These are phyloP conservation scores for Aquilaria sinensis DNA, from an alignment of 345 rosid species.

Conservation along the genomic window DNA sequence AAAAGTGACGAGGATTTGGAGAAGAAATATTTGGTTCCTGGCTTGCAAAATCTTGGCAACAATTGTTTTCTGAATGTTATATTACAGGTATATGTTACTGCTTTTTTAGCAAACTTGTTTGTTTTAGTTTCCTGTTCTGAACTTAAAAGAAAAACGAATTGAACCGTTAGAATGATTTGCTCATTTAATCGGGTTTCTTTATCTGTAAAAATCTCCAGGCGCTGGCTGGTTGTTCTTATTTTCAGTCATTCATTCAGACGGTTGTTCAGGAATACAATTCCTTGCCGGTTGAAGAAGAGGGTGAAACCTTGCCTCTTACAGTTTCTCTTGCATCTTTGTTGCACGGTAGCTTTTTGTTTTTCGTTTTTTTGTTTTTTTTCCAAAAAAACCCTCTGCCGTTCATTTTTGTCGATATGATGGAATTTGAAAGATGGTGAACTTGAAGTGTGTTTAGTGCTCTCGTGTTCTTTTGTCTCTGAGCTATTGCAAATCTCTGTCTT, in stretches of 20 bases:
- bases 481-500: too few species aligned
- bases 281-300: slow-evolving; percentile 21
- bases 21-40: slow-evolving; percentile 48
- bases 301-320: slow-evolving; percentile 53
- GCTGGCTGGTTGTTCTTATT: slow-evolving; percentile 67
- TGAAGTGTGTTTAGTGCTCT: neutral
- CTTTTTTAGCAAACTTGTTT: neutral
- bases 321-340: slow-evolving; percentile 52
- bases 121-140: neutral
- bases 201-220: slow-evolving; percentile 40
- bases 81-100: slow-evolving; percentile 50
- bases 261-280: slow-evolving; percentile 41
- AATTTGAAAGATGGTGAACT: neutral
- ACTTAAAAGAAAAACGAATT: neutral
- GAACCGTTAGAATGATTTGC: neutral
- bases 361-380: slow-evolving; percentile 1
- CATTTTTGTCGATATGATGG: neutral
- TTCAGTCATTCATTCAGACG: slow-evolving; percentile 53
- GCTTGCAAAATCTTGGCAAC: slow-evolving; percentile 73
- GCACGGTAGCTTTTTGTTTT: slow-evolving; percentile 34
- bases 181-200: neutral
- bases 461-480: neutral
- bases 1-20: slow-evolving; percentile 15
- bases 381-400: neutral
- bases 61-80: slow-evolving; percentile 84